Evolutionary conservation across 202 grass and related monocot species (phyloP).

Genomic region (Cymbopogon flexuosus): DNA sequence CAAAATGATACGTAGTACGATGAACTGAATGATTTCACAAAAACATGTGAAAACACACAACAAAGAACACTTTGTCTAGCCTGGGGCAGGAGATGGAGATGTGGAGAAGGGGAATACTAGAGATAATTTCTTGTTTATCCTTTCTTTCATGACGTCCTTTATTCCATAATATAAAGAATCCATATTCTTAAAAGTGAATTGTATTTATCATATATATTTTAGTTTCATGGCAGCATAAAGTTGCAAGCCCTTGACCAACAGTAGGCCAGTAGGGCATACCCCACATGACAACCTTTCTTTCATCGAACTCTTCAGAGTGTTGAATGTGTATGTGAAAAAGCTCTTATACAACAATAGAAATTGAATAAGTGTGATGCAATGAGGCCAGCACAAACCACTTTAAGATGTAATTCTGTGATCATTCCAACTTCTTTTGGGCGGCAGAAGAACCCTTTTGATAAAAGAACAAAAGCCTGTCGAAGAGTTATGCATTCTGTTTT

Average conservation of each 20-base stretch:
- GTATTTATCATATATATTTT: not conserved
- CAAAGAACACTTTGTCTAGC: not conserved
- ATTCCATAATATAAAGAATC: not conserved
- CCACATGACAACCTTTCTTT: not conserved
- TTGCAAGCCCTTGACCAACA: not conserved
- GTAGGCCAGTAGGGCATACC: not conserved
- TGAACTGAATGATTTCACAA: conserved; percentile 15
- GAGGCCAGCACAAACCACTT: conserved; percentile 66
- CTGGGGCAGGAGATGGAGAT: not conserved
- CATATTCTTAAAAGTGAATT: not conserved
- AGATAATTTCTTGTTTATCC: not conserved
- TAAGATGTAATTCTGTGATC: conserved; percentile 80
- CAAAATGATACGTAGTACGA: not conserved
- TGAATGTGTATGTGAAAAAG: conserved; percentile 6
- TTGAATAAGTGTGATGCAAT: conserved; percentile 14
- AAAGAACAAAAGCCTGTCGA: conserved; percentile 70
- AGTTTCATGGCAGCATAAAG: not conserved
- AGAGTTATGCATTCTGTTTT: conserved; percentile 90
- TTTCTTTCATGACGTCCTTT: not conserved
- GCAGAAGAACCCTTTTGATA: conserved; percentile 90
- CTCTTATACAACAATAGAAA: not conserved
- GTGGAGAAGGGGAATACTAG: not conserved
- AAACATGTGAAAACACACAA: not conserved
- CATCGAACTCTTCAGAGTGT: not conserved
- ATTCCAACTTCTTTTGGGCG: conserved; percentile 84